Conservation (phyloP, 352 stramenopile genomes). For the Phytopythium chamaehyphon region DNA sequence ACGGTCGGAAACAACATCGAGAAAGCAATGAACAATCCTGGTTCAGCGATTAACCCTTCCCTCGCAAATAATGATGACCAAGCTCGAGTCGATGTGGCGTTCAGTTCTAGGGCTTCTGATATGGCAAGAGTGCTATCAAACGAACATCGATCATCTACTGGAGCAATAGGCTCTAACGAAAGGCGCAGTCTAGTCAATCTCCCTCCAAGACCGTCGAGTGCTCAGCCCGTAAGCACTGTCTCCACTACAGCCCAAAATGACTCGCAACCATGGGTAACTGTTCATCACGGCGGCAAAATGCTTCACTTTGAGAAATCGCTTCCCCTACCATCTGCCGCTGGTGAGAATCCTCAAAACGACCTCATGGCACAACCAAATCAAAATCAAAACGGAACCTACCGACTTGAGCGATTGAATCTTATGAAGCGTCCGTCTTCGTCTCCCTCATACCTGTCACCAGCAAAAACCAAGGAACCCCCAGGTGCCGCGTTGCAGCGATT, state of each 20-base stretch:
- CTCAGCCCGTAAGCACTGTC: slow-evolving; percentile 13
- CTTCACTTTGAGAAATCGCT: slow-evolving; percentile 33
- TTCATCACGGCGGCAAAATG: slow-evolving; percentile 28
- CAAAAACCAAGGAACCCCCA: slow-evolving; percentile 1
- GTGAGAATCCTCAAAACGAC: too few relatives aligned
- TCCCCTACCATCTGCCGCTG: background rate
- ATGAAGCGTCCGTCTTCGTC: slow-evolving; percentile 18
- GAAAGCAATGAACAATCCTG: too few relatives aligned
- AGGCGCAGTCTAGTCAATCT: background rate
- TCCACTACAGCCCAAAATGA: background rate
- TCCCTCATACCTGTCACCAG: slow-evolving; percentile 21
- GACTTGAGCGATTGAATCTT: background rate
- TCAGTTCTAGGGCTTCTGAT: too few relatives aligned
- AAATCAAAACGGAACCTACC: background rate
- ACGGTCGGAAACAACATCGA: too few relatives aligned
- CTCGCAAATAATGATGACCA: too few relatives aligned
- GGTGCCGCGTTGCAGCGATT: too few relatives aligned
- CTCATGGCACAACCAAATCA: background rate
- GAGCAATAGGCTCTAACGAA: background rate
- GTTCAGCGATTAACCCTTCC: too few relatives aligned
- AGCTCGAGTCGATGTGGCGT: too few relatives aligned
- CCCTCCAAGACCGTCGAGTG: slow-evolving; percentile 17
- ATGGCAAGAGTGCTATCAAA: too few relatives aligned
- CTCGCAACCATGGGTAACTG: slow-evolving; percentile 27
- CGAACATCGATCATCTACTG: too few relatives aligned